Evolutionary conservation across 1,139 yeast species (phyloP), one percentile per base, ranked within the genome.

Genomic region (Lodderomyces margitis): DNA sequence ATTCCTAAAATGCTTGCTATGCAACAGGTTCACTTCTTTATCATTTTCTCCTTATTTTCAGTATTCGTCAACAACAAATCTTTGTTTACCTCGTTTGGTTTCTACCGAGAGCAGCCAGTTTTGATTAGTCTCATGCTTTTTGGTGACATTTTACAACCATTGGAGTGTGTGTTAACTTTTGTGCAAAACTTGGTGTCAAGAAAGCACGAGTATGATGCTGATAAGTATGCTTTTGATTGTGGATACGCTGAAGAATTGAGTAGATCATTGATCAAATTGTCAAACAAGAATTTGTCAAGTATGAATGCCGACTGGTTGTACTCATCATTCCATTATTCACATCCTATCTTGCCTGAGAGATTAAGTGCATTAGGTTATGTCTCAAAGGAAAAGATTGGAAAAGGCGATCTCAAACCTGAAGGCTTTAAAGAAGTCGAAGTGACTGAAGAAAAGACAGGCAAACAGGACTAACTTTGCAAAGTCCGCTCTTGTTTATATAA

Each of bases 171-270:
- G 19, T 62, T 84, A 58, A 78, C 81, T 47, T 88, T 89, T 54
- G 66, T 68, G 28, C 75, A 78, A 71, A 85, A 87, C 60, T 67
- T 82, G 44, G 61, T 87, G 44, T 80, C 91, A 11, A 84, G 98
- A 75, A 80, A 81, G 55, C 85, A 84, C 54, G 98, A 92, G 68
- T 92, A 83, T 57, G 89, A 92, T 65, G 98, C 98, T 17, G 98
- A 92, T 61, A 80, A 75, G 43, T 91, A 78, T 58, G 97, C 98
- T 9, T 80, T 78, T 45, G 69, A 74, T 40, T 76, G 82, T 51
- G 95, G 95, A 21, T 83, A 81, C 58, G 73, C 85, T 7, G 72
- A 75, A 27, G 83, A 81, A 41, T 77, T 92, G 59, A 77, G 86
- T 40, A 71, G 72, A 45, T 83, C 96, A 1, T 76, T 92, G 58